A percentile compares a stretch with the other conserved stretches of the same genome.
Conservation (phyloP, 208 protist species). For the Porcisia deanei region DNA sequence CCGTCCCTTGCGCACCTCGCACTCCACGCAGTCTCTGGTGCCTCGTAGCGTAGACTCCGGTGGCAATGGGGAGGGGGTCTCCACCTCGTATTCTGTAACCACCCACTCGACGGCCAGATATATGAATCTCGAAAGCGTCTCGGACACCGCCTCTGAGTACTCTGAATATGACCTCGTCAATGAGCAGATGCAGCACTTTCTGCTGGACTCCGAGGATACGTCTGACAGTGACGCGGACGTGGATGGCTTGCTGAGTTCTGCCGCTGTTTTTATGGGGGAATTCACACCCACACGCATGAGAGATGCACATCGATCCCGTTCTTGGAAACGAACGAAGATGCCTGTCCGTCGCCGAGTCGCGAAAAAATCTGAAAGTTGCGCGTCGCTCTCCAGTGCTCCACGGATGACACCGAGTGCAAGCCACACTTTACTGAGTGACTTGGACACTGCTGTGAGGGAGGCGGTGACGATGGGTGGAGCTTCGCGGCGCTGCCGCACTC, state of each 20-base stretch:
- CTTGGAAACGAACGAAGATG: constrained; percentile 7
- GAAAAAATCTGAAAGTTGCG: constrained; percentile 31
- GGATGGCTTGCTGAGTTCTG: constrained; percentile 17
- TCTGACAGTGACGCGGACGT: constrained; percentile 25
- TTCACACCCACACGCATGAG: neutral
- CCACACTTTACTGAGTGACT: constrained; percentile 9
- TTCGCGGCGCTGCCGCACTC: constrained; percentile 2
- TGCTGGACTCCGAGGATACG: constrained; percentile 51
- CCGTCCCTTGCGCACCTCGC: constrained; percentile 19
- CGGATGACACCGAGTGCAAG: constrained; percentile 26
- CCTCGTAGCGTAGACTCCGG: neutral
- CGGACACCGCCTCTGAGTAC: constrained; percentile 51
- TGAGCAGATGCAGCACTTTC: constrained; percentile 67
- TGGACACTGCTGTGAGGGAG: constrained; percentile 16
- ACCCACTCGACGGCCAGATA: constrained; percentile 8
- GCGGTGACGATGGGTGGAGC: neutral
- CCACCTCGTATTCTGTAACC: constrained; percentile 2
- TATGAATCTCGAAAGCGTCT: neutral
- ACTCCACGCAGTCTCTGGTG: constrained; percentile 30
- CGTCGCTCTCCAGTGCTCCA: constrained; percentile 6
- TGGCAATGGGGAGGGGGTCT: neutral
- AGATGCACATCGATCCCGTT: neutral
- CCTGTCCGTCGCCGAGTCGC: constrained; percentile 27
- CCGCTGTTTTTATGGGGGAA: constrained; percentile 15
- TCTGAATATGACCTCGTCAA: constrained; percentile 75